Evolutionary conservation across 2,329 filamentous ascomycete species (phyloP).

Genomic region (Penicillium sp.): DNA sequence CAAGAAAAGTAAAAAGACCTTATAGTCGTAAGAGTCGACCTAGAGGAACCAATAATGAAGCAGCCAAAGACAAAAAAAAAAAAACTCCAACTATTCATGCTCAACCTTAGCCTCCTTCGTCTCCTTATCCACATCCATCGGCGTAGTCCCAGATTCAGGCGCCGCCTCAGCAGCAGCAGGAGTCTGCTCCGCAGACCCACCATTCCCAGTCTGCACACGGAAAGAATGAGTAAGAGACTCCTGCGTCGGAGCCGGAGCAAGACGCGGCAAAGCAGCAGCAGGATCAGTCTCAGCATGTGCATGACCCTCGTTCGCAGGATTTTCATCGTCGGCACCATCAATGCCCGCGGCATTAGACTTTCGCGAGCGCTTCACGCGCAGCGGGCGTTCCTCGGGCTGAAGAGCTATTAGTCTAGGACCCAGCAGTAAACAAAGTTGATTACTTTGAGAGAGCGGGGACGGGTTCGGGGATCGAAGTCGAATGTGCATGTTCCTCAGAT

Average conservation of each 20-base stretch:
- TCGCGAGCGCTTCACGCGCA: conserved; percentile 44
- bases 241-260: conserved; percentile 36
- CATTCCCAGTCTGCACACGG: conserved; percentile 32
- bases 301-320: conserved; percentile 21
- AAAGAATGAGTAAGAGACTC: conserved; percentile 40
- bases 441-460: background rate
- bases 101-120: conserved; percentile 37
- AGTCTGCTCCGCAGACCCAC: conserved; percentile 27
- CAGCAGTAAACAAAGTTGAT: background rate
- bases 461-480: background rate
- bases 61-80: background rate
- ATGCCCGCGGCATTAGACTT: conserved; percentile 34
- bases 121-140: conserved; percentile 39
- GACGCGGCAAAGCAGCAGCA: conserved; percentile 31
- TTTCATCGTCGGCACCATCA: conserved; percentile 27
- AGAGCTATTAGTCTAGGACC: conserved; percentile 1
- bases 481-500: no score
- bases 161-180: conserved; percentile 16
- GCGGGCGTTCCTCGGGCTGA: conserved; percentile 47
- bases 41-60: conserved; percentile 8
- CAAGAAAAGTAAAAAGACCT: conserved; percentile 1
- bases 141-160: conserved; percentile 29
- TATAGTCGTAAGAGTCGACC: background rate
- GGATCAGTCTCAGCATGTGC: conserved; percentile 21
- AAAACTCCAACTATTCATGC: conserved; percentile 12